These are phyloP conservation scores for Globisporangium yorkense DNA, from an alignment of 352 stramenopile genomes.

Conservation along the genomic window DNA sequence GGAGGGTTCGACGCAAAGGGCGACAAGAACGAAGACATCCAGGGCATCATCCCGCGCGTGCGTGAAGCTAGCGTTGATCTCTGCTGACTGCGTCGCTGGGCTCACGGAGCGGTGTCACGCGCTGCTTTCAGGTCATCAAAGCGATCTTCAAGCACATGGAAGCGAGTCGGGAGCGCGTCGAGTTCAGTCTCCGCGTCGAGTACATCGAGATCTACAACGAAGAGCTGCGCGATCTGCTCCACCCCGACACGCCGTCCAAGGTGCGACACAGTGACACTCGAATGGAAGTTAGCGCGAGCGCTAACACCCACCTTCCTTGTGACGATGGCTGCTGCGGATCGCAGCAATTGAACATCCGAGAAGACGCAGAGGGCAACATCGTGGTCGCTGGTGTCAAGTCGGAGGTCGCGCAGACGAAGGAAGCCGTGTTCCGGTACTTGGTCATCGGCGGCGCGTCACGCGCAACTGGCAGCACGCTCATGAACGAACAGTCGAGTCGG, in stretches of 20 bases:
- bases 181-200: conserved; percentile 90
- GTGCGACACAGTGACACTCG: conserved; percentile 5
- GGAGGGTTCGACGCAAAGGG: conserved; percentile 43
- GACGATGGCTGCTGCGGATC: not conserved
- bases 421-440: conserved; percentile 82
- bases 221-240: conserved; percentile 94
- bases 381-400: conserved; percentile 80
- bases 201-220: conserved; percentile 99
- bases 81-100: not conserved
- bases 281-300: not conserved
- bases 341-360: conserved; percentile 69
- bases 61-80: not conserved
- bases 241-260: conserved; percentile 69
- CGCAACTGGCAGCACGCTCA: conserved; percentile 83
- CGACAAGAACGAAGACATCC: conserved; percentile 47
- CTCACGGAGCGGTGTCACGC: not conserved
- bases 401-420: conserved; percentile 59
- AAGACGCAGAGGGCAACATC: conserved; percentile 77
- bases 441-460: conserved; percentile 70
- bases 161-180: conserved; percentile 28
- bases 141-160: conserved; percentile 68
- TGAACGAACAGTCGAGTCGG: conserved; percentile 88
- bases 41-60: conserved; percentile 86
- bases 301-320: not conserved
- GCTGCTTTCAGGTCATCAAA: conserved; percentile 39